Evolutionary conservation across 2,329 filamentous ascomycete species (phyloP), one percentile per base, ranked within the genome.

Genomic region (Claviceps sp.): DNA sequence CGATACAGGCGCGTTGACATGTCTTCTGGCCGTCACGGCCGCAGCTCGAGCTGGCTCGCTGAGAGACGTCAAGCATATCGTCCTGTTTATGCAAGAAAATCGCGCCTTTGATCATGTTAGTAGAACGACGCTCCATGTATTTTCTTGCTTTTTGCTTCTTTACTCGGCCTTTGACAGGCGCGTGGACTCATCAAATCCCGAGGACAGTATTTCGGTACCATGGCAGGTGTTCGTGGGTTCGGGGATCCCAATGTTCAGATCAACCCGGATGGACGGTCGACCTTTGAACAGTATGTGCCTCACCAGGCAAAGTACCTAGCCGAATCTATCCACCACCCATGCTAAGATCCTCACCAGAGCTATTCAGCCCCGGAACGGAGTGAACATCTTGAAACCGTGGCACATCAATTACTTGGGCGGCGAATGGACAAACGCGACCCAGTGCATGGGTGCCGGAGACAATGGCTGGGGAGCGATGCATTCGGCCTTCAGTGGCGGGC

Each of bases 11-110:
- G n/a, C 40, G 3, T 14, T 43, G 20, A 38, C 52, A 38, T 38
- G 26, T 9, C 47, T 52, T 40, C 17, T 63, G 54, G 57, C 56
- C 47, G 57, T 57, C 42, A 52, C 47, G 38, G 43, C 45, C 16
- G 58, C 59, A 29, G 56, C 53, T 4, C 53, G 55, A 2, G 70
- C 66, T 5, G 67, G 65, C 2, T 72, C 71, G 7, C 62, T 76
- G 37, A 67, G 66, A 26, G 74, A 78, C 51, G 72, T 78, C 53
- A 71, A 78, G 50, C 76, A 78, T 68, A 75, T 78, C 38, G 68
- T 79, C n/a, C 69, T 79, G 38, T 76, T 78, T 58, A 79, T 78
- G 76, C 74, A 78, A 58, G 74, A 66, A 52, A 66, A 66, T 48
- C 56, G 64, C 14, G 63, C 64, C 1, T 61, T 66, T 45, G 62